Conservation (phyloP, 495 filamentous ascomycete genomes). For the Aspergillus cavernicola region DNA sequence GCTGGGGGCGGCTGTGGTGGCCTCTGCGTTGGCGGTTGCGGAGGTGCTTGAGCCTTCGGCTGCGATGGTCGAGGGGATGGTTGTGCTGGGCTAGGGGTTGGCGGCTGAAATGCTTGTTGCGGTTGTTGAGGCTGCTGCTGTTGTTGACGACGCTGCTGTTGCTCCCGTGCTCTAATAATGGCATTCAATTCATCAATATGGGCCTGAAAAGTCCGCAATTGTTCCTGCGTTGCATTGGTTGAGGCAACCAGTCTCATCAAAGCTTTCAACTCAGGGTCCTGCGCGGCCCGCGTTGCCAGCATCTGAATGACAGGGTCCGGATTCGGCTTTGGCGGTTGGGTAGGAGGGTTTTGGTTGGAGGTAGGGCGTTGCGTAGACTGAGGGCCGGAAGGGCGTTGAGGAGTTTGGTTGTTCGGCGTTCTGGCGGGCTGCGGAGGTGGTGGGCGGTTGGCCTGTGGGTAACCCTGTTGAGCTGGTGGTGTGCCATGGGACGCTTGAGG, state of each 20-base stretch:
- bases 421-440: slow-evolving; percentile 24
- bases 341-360: slow-evolving; percentile 29
- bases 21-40: slow-evolving; percentile 10
- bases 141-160: slow-evolving; percentile 34
- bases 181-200: slow-evolving; percentile 88
- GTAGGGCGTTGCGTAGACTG: slow-evolving; percentile 33
- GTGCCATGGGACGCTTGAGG: slow-evolving; percentile 15
- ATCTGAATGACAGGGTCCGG: slow-evolving; percentile 95
- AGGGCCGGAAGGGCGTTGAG: slow-evolving; percentile 28
- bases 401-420: slow-evolving; percentile 28
- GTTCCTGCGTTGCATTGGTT: slow-evolving; percentile 72
- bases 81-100: slow-evolving; percentile 11
- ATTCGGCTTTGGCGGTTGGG: slow-evolving; percentile 48
- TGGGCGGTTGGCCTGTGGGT: slow-evolving; percentile 20
- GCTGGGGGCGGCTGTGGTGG: slow-evolving; percentile 13
- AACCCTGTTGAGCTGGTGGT: slow-evolving; percentile 20
- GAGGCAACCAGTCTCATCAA: slow-evolving; percentile 94
- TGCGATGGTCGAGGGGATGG: slow-evolving; percentile 10
- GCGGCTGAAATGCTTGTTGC: slow-evolving; percentile 4
- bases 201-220: slow-evolving; percentile 82
- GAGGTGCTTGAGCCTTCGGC: slow-evolving; percentile 5
- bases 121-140: slow-evolving; percentile 18
- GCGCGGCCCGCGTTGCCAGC: slow-evolving; percentile 79
- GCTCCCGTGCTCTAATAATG: slow-evolving; percentile 48
- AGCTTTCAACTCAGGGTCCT: slow-evolving; percentile 84